phyloP scores from a whole-genome alignment of 2,329 filamentous ascomycete species.

The Onygenales sp. region DNA sequence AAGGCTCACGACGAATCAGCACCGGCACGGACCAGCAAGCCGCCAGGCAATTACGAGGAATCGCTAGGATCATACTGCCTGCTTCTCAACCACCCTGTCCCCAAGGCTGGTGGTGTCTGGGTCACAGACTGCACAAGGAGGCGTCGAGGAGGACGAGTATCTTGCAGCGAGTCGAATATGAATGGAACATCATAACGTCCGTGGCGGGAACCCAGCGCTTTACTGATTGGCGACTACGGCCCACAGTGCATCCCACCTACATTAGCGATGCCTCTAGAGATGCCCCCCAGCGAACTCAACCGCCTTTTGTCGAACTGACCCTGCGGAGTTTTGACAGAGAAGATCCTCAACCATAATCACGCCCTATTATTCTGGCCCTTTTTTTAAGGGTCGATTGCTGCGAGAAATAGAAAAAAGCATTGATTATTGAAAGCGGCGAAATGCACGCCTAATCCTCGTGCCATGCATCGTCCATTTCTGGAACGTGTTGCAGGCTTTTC shows the following conservation, averaged over 20 bases:
- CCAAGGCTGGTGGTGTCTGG: neutral
- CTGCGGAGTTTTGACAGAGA: neutral
- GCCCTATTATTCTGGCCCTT: neutral
- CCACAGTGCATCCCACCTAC: neutral
- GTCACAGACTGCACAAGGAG: neutral
- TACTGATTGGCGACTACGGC: neutral
- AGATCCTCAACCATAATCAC: neutral
- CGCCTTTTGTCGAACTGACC: neutral
- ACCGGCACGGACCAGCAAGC: neutral
- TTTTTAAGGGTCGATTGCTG: conserved; percentile 1
- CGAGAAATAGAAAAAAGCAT: neutral
- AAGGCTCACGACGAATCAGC: neutral
- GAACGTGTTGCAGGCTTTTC: conserved; percentile 37
- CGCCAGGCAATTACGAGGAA: neutral
- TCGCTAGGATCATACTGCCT: neutral
- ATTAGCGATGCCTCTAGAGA: neutral
- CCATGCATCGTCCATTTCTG: conserved; percentile 26
- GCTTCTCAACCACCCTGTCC: neutral
- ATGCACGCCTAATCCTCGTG: conserved; percentile 4
- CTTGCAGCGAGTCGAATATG: neutral
- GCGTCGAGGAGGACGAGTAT: neutral
- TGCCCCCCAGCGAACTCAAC: neutral
- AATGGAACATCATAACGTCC: neutral
- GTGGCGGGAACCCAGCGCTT: neutral
- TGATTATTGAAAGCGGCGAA: conserved; percentile 1